Conservation (phyloP, 2,329 filamentous ascomycete genomes). For the Aschersonia sp. region DNA sequence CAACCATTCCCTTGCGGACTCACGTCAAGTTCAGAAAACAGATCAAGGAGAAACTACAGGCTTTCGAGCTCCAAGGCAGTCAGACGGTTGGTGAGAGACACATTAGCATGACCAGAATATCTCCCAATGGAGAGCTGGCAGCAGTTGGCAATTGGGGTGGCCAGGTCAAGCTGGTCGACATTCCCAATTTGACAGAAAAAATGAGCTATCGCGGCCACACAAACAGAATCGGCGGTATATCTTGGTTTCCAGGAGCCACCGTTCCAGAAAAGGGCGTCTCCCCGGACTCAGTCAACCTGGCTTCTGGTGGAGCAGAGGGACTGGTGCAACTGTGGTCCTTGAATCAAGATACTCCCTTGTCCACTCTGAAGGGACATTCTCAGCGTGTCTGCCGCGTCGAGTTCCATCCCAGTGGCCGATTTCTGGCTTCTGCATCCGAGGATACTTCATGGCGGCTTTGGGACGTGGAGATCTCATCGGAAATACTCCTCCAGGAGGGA, state of each 20-base stretch:
- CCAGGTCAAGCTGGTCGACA: conserved; percentile 69
- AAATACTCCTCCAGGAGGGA: conserved; percentile 81
- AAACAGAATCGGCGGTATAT: conserved; percentile 76
- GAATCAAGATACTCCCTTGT: conserved; percentile 68
- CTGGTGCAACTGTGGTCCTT: conserved; percentile 84
- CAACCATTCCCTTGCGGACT: conserved; percentile 69
- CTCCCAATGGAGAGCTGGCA: conserved; percentile 68
- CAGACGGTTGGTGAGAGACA: conserved; percentile 86
- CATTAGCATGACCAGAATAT: conserved; percentile 81
- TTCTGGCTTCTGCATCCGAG: conserved; percentile 83
- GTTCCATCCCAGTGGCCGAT: conserved; percentile 83
- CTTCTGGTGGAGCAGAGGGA: conserved; percentile 79
- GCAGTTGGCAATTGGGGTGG: conserved; percentile 91
- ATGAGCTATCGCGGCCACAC: conserved; percentile 68
- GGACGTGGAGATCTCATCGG: conserved; percentile 76
- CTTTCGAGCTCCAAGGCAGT: conserved; percentile 82
- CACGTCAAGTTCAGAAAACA: conserved; percentile 87
- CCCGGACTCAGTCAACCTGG: conserved; percentile 63
- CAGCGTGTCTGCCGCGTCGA: conserved; percentile 84
- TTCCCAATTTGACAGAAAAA: conserved; percentile 70
- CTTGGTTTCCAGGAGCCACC: conserved; percentile 79
- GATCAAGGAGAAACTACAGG: conserved; percentile 68
- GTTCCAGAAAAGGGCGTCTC: conserved; percentile 57
- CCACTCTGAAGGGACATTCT: conserved; percentile 69
- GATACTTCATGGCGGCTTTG: conserved; percentile 95